Evolutionary conservation across 345 rosid genomes (phyloP), one percentile per base, ranked within the genome.

Genomic region (Barbarea vulgaris): DNA sequence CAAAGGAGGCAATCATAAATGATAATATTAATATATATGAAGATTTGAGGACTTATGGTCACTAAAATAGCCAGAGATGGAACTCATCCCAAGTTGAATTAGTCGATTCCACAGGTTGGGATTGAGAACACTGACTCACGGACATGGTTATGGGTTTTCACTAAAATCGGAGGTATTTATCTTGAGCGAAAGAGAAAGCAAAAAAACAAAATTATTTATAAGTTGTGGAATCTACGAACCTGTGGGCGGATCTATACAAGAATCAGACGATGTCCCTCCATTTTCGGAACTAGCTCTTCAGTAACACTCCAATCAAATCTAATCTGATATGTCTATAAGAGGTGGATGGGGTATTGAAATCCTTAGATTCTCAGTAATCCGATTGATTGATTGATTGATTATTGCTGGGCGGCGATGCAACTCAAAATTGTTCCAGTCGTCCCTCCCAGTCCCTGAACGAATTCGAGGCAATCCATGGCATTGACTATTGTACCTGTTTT

Each of bases 151-250:
- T 28, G 42, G 55, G 55, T 25, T 11, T 17, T 5, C 5, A 7
- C 39, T 47, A 70, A 30, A 57, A 30, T 46, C 58, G 51, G 41
- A 51, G 7, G 6, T 17, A 36, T 72, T 11, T 10, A 3, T 22
- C 12, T 4, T 19, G 25, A 28, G 10, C 19, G 42, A 56, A 55
- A 42, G 15, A 34, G 4, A 15, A 11, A 30, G 5, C 33, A 30
- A 53, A 13, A 6, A 17, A n/a, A n/a, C n/a, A n/a, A n/a, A n/a
- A n/a, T n/a, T n/a, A 7, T 18, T 18, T 18, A 36, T 1, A 36
- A 37, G 37, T 64, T 48, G 19, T 18, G 70, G 64, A 73, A 73
- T 60, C 72, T n/a, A 74, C 24, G 67, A 67, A 75, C 79, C 79
- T 75, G 58, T 33, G 60, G 15, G 55, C 25, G 67, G 73, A 75